Evolutionary conservation across 148 eudicot species (phyloP), one percentile per base, ranked within the genome.

Genomic region (Spergularia marina): DNA sequence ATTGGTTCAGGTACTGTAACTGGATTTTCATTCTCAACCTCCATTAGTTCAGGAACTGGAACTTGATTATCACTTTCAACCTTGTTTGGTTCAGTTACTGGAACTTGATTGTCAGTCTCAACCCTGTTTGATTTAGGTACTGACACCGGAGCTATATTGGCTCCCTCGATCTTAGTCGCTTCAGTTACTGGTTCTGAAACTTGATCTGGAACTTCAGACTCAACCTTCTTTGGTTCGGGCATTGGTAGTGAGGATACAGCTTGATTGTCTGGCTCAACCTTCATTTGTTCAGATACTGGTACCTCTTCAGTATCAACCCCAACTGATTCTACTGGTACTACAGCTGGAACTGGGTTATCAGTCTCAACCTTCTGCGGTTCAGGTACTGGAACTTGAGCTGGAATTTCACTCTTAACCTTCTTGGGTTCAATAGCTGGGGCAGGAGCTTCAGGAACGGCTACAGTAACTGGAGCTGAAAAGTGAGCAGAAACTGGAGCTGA

Each of bases 331-430:
- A 30, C 60, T 53, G 21, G 44, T 53, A 13, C 73, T 52, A 34
- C 30, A 51, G 36, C 30, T 52, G 25, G 40, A 39, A 12, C 71
- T 9, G 71, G 53, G 0, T 18, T 58, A 12, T 60, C 52, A 51
- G 21, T 30, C 36, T 76, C 36, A 12, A 21, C 51, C 41, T 51
- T 68, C 34, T 18, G 18, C 30, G 18, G 57, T 70, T 77, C 74
- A 60, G 74, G 74, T 49, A 56, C 69, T 8, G 17, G 52, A 8
- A 13, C 4, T 59, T 59, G 64, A 13, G 64, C 64, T 59, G 64
- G 64, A 59, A 20, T 39, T 51, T 7, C 15, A 15, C 8, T 63
- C 67, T 34, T 41, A 34, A 34, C 67, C 67, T 44, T 67, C 36
- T 67, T 15, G 7, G 49, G 49, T 44, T 44, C 49, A 44, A 44